Base-by-base conservation (phyloP, 768 basidiomycete genomes). In the Lactarius tabidus region DNA sequence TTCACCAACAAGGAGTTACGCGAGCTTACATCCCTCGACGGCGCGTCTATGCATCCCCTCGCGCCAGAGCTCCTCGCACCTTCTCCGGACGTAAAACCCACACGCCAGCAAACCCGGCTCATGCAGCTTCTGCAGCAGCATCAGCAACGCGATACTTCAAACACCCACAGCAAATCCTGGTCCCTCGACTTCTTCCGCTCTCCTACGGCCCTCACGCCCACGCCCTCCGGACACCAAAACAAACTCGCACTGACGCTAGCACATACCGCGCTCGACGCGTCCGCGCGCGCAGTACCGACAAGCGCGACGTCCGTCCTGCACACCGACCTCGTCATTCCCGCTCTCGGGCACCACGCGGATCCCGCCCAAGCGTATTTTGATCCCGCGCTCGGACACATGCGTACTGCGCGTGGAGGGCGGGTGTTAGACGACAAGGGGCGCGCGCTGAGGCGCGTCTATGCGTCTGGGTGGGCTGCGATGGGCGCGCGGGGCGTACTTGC, bases 1-100 rank as follows among this genome's bases (percentile, higher is more conserved):
- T 96, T 95, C 72, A 94, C 95, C 4, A 86, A 89, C 38, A 98
- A 98, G 74, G 96, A 99, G 75, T 81, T 97, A 5, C 80, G 96
- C 28, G 96, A 98, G 76, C 83, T 98, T 79, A 74, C 85, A 70
- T 73, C 73, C 33, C 75, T 85, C 73, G 92, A 36, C 0, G 84
- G 87, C 55, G 86, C 86, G 0, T 79, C 85, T 29, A 87, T 95
- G 82, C 75, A 80, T 29, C 90, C 89, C 8, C 76, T 93, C 12
- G 76, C 80, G 3, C 76, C 79, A 1, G 72, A 75, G 18, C 72
- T 85, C 18, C 77, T 88, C 55, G 69, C 77, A 0, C 75, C 80
- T 0, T 74, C 80, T 0, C 66, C 76, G 10, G 76, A 73, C 14
- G 67, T 69, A 4, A 66, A 77, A 26, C 72, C 84, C 29, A 82